Base-by-base conservation (phyloP, 2,329 filamentous ascomycete species). In the Periconia sp. region DNA sequence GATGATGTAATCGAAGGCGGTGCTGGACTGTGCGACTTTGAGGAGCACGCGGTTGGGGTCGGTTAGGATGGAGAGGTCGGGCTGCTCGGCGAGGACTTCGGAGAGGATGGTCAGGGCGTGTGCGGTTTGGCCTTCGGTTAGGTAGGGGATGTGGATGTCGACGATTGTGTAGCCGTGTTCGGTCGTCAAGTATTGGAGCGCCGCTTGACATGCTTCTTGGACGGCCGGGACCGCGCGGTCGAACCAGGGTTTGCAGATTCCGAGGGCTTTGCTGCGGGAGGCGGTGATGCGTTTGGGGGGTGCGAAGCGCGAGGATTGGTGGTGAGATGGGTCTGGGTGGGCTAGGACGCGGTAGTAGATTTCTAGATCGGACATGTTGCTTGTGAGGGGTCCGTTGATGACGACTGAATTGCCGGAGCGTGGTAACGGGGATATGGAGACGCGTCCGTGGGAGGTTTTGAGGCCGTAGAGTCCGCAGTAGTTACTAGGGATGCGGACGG, bases 401-500 rank as follows among this genome's bases (percentile, higher is more conserved):
- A 82, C 84, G 33, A 85, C 86, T 0, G 83, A 88, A 33, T 81
- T 79, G 23, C 82, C 82, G 48, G 85, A 79, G 53, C 83, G 83
- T 14, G 79, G 73, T 1, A 84, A 81, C 0, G 88, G 88, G 3
- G 79, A 77, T 46, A 57, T 79, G 42, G 82, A 82, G 6, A 89
- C 82, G 37, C 91, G 86, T 65, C 87, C 83, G 68, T 94, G 88
- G 0, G 85, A 87, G 1, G 90, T 80, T 73, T 96, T 96, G 54
- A 96, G 80, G 2, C 91, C 91, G 73, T 88, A 96, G 19, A 91
- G 76, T 46, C 91, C 90, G 70, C 90, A 94, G 76, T 89, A 93
- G 31, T 82, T 81, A 0, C 86, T 77, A 0, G 91, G 91, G 37
- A 94, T 83, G 40, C 91, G 85, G 52, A 91, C 83, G 55, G 86